Percentiles rank a stretch among this genome's conserved stretches.
phyloP scores from a whole-genome alignment of 2,329 filamentous ascomycete species.

The Ophiostoma ulmi region DNA sequence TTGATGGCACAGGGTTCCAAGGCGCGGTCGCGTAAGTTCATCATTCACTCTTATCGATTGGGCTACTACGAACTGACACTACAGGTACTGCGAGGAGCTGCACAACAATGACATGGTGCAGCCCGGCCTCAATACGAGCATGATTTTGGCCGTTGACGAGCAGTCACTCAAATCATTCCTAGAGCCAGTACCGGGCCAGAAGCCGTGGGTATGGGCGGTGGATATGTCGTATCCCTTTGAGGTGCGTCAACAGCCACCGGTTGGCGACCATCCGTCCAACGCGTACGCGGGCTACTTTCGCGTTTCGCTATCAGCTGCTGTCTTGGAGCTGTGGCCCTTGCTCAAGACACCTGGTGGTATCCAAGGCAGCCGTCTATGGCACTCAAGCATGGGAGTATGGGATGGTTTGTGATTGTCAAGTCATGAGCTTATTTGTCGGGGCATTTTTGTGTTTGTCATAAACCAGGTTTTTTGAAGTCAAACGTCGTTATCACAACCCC shows the following conservation, averaged over 20 bases:
- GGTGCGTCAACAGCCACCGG: neutral
- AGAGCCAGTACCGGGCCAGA: neutral
- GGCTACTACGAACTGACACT: neutral
- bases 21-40: neutral
- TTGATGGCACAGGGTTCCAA: neutral
- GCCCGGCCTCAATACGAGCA: neutral
- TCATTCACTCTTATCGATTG: neutral
- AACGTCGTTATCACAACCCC: too few species aligned
- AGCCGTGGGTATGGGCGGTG: constrained; percentile 7
- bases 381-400: neutral
- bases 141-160: neutral
- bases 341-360: neutral
- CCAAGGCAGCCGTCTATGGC: neutral
- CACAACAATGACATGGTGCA: neutral
- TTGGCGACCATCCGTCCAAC: neutral
- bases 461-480: too few species aligned
- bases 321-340: neutral
- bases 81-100: neutral
- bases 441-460: too few species aligned
- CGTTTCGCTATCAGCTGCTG: neutral
- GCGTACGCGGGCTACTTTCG: neutral
- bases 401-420: neutral
- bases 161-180: neutral
- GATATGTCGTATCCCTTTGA: constrained; percentile 5
- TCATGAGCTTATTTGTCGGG: too few species aligned